Percentiles rank a stretch among this genome's conserved stretches.
Evolutionary conservation across 164 flowering plant species (phyloP).

Genomic region (Chimonanthus praecox): DNA sequence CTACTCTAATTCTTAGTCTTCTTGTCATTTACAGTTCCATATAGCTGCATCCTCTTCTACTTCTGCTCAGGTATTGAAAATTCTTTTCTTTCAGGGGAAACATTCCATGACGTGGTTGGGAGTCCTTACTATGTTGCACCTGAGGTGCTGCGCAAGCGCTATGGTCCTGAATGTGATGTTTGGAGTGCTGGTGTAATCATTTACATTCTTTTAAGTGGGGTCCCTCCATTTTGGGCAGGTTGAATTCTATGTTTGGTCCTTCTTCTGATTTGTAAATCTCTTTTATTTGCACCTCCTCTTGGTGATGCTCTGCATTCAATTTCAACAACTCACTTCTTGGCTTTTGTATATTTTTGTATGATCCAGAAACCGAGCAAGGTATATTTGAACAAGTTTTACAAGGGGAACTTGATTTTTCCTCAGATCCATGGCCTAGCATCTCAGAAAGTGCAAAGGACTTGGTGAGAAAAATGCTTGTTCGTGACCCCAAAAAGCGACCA

Average conservation of each 20-base stretch:
- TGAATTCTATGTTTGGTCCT: background rate
- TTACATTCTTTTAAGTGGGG: conserved; percentile 90
- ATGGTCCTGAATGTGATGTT: conserved; percentile 94
- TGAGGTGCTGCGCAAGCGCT: conserved; percentile 91
- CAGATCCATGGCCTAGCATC: conserved; percentile 89
- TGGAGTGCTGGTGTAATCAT: conserved; percentile 98
- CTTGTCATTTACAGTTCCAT: too few species aligned
- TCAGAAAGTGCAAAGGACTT: conserved; percentile 86
- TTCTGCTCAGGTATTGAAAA: too few species aligned
- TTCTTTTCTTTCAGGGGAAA: conserved; percentile 52
- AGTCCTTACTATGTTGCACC: conserved; percentile 99
- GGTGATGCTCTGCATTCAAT: too few species aligned
- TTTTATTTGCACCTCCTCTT: too few species aligned
- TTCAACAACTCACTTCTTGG: too few species aligned
- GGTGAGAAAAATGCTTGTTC: conserved; percentile 65
- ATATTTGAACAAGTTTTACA: conserved; percentile 81
- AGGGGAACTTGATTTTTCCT: conserved; percentile 66
- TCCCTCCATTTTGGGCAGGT: conserved; percentile 99
- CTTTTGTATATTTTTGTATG: background rate
- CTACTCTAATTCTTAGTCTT: too few species aligned
- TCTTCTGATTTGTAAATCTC: too few species aligned
- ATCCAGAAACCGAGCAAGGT: conserved; percentile 76
- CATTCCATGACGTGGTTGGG: conserved; percentile 94
- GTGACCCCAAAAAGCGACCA: conserved; percentile 61
- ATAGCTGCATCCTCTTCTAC: too few species aligned